Conservation (phyloP, 352 stramenopile genomes). For the Nothophytophthora sp. region DNA sequence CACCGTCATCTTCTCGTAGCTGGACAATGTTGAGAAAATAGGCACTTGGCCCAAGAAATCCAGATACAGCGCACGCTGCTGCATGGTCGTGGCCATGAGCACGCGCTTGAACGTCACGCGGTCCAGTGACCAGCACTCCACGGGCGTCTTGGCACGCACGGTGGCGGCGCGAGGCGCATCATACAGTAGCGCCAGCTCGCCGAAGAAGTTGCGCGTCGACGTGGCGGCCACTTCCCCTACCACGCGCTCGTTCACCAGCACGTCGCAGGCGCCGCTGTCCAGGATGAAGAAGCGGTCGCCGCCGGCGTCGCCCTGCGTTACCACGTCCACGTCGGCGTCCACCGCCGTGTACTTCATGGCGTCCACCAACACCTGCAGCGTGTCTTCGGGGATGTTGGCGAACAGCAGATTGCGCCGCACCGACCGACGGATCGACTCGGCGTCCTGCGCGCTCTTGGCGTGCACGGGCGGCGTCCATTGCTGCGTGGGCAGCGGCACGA, state of each 20-base stretch:
- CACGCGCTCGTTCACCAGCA: constrained; percentile 60
- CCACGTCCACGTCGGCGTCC: constrained; percentile 46
- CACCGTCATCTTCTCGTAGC: constrained; percentile 74
- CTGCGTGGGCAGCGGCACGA: constrained; percentile 41
- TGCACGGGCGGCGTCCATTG: constrained; percentile 57
- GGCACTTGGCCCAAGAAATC: constrained; percentile 67
- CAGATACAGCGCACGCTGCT: constrained; percentile 57
- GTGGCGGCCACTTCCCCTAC: constrained; percentile 62
- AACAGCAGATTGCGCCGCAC: constrained; percentile 71
- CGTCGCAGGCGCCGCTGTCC: constrained; percentile 80
- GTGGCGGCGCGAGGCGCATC: constrained; percentile 89
- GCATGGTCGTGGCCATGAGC: constrained; percentile 70
- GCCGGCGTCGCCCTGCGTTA: constrained; percentile 69
- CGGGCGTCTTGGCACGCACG: constrained; percentile 58
- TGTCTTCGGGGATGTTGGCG: constrained; percentile 64
- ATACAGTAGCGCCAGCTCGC: constrained; percentile 94
- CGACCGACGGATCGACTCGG: constrained; percentile 52
- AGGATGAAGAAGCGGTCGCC: constrained; percentile 93
- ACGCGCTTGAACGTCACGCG: constrained; percentile 73
- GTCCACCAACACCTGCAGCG: constrained; percentile 61
- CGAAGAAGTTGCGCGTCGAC: constrained; percentile 78
- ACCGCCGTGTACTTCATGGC: constrained; percentile 71
- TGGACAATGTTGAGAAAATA: constrained; percentile 76
- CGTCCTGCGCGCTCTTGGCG: constrained; percentile 52
- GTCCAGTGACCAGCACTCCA: constrained; percentile 90